phyloP scores from a whole-genome alignment of 1,284 basidiomycete genomes.

The Sanghuangporus baumii region DNA sequence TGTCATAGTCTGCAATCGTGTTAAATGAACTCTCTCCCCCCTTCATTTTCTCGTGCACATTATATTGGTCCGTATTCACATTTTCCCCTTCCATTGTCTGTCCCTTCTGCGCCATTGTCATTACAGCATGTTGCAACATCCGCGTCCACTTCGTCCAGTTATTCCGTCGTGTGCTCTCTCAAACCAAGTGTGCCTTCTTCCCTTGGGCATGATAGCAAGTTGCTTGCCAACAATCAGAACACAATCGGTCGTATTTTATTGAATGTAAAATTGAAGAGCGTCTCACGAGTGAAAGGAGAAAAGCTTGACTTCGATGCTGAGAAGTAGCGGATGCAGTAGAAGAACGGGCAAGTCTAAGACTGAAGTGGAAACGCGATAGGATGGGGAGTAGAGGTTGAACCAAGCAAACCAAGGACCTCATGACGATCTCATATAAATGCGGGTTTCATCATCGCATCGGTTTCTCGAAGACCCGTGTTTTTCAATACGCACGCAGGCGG shows the following conservation, averaged over 20 bases:
- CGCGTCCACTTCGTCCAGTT: conserved; percentile 29
- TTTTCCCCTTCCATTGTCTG: conserved; percentile 24
- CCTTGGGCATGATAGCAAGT: background rate
- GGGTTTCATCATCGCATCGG: background rate
- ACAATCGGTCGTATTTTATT: conserved; percentile 8
- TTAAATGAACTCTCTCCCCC: conserved; percentile 14
- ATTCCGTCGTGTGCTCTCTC: conserved; percentile 31
- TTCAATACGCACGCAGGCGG: background rate
- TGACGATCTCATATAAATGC: background rate
- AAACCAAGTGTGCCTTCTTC: background rate
- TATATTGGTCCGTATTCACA: conserved; percentile 27
- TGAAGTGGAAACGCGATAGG: background rate
- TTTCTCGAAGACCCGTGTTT: background rate
- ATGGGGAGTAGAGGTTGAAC: background rate
- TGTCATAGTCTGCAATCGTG: conserved; percentile 8
- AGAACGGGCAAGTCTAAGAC: background rate
- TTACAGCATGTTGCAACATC: conserved; percentile 46
- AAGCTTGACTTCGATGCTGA: background rate
- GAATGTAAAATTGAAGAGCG: background rate
- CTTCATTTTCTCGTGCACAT: conserved; percentile 18
- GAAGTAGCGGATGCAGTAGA: conserved; percentile 4
- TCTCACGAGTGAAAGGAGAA: conserved; percentile 14
- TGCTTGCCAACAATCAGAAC: conserved; percentile 2
- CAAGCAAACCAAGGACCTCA: background rate
- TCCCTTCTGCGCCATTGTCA: conserved; percentile 30